Conservation (phyloP, 2,329 filamentous ascomycete genomes). For the Alternaria arbusti region DNA sequence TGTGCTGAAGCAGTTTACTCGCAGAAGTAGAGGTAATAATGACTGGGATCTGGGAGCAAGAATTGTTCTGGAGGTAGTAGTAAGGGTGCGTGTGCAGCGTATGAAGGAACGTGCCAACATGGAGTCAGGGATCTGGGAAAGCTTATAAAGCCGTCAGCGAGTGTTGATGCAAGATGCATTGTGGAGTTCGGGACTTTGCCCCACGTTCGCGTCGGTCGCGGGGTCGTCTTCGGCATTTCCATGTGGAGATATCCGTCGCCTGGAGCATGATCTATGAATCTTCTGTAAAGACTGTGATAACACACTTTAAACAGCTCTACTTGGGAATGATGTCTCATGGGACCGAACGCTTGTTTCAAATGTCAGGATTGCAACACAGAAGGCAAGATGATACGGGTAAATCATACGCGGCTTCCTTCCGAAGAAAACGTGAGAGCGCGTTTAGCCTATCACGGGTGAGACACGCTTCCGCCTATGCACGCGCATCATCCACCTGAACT, state of each 20-base stretch:
- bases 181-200: slow-evolving; percentile 5
- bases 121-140: background rate
- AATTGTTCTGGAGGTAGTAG: background rate
- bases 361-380: background rate
- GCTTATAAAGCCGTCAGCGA: background rate
- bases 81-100: background rate
- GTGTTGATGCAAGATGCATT: background rate
- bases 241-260: background rate
- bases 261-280: too few relatives aligned
- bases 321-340: too few relatives aligned
- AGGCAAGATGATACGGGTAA: background rate
- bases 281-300: too few relatives aligned
- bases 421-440: slow-evolving; percentile 27
- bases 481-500: background rate
- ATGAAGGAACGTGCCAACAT: slow-evolving; percentile 5
- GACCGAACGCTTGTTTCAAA: background rate
- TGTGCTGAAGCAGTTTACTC: background rate
- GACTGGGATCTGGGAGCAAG: background rate
- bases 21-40: background rate
- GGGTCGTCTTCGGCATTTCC: slow-evolving; percentile 16
- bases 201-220: slow-evolving; percentile 10
- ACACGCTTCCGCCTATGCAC: slow-evolving; percentile 9
- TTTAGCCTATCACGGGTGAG: slow-evolving; percentile 25
- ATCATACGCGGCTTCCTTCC: slow-evolving; percentile 8
- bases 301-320: too few relatives aligned